phyloP scores from a whole-genome alignment of 768 basidiomycete genomes.

The Asterophora lycoperdoides region DNA sequence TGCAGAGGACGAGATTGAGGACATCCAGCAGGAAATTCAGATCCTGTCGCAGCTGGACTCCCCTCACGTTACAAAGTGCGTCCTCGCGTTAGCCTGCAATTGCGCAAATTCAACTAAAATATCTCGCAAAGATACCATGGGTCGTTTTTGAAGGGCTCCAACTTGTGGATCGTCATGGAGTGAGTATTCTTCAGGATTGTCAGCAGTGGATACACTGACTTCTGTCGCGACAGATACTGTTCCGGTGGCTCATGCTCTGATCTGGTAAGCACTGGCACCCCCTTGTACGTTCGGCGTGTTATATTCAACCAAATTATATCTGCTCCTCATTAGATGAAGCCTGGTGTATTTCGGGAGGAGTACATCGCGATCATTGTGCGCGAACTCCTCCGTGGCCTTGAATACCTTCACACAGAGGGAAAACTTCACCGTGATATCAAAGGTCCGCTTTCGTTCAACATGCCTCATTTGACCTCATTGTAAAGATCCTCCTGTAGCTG shows the following conservation, averaged over 20 bases:
- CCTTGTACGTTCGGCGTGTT: neutral
- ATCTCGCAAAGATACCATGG: slow-evolving; percentile 75
- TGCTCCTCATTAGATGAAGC: slow-evolving; percentile 75
- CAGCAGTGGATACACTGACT: slow-evolving; percentile 3
- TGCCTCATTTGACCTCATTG: neutral
- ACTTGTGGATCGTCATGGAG: slow-evolving; percentile 99
- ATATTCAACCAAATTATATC: slow-evolving; percentile 13
- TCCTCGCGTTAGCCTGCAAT: slow-evolving; percentile 17
- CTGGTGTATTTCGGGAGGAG: slow-evolving; percentile 95
- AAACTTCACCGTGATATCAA: slow-evolving; percentile 99
- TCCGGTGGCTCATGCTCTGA: slow-evolving; percentile 98
- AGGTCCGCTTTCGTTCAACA: slow-evolving; percentile 44
- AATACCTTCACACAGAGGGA: slow-evolving; percentile 93
- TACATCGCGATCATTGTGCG: slow-evolving; percentile 97
- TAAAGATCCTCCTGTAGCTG: slow-evolving; percentile 49
- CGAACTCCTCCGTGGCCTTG: slow-evolving; percentile 87
- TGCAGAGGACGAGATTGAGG: slow-evolving; percentile 99
- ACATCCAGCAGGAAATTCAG: slow-evolving; percentile 98
- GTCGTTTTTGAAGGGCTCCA: slow-evolving; percentile 90
- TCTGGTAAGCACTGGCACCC: slow-evolving; percentile 52
- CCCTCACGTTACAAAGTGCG: slow-evolving; percentile 91
- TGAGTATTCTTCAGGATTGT: slow-evolving; percentile 31
- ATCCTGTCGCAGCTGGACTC: slow-evolving; percentile 96
- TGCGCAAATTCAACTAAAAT: slow-evolving; percentile 16
- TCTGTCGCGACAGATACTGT: slow-evolving; percentile 63